A percentile compares a stretch with the other conserved stretches of the same genome.
Evolutionary conservation across 129 eudicot species (phyloP).

Genomic region (Saussurea involucrata): DNA sequence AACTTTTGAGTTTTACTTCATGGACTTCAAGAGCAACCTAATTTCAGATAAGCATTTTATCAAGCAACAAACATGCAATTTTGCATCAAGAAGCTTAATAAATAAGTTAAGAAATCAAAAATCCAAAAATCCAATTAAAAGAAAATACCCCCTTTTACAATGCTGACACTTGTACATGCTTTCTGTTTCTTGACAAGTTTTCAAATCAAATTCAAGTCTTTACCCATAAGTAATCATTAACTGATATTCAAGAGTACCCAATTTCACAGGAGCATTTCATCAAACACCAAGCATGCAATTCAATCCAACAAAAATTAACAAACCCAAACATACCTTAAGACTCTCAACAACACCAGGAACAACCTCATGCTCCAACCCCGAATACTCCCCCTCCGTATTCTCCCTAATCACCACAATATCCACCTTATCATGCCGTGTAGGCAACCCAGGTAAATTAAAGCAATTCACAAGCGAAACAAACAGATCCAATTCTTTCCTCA

Average conservation of each 20-base stretch:
- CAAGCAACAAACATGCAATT: not conserved
- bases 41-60: not conserved
- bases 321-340: conserved; percentile 48
- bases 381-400: conserved; percentile 89
- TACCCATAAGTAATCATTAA: not conserved
- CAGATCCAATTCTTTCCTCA: conserved; percentile 62
- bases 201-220: not conserved
- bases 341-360: conserved; percentile 89
- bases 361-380: conserved; percentile 86
- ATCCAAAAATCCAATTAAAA: not conserved
- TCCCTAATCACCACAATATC: conserved; percentile 86
- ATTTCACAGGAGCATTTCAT: conserved; percentile 17
- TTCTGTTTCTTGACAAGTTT: not conserved
- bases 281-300: conserved; percentile 9
- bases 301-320: not conserved
- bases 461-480: conserved; percentile 72
- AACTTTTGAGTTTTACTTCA: not conserved
- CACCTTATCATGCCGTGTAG: conserved; percentile 69
- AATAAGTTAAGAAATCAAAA: not conserved
- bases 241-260: not conserved
- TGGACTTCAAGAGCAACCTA: not conserved
- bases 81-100: not conserved
- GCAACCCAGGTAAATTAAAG: conserved; percentile 65
- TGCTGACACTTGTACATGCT: not conserved
- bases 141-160: not conserved